phyloP scores from a whole-genome alignment of 2,329 filamentous ascomycete species.

The Cordyceps farinosa region DNA sequence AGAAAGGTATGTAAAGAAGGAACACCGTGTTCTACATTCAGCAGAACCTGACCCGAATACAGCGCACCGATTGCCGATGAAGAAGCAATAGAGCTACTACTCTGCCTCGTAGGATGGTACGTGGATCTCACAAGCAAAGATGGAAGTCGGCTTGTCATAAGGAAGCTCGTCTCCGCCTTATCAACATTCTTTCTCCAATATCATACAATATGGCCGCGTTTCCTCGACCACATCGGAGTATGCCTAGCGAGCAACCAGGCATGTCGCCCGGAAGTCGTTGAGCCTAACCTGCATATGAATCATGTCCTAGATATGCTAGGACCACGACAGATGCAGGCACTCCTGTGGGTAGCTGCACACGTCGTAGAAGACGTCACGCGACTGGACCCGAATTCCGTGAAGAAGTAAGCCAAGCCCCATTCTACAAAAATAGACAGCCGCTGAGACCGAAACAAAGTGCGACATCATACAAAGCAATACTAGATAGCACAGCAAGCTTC shows the following conservation, averaged over 20 bases:
- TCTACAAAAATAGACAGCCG: slow-evolving; percentile 22
- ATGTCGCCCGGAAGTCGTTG: slow-evolving; percentile 23
- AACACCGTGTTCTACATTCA: not conserved
- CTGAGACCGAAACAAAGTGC: slow-evolving; percentile 28
- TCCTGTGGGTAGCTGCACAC: slow-evolving; percentile 58
- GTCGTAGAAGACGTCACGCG: slow-evolving; percentile 44
- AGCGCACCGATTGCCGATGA: slow-evolving; percentile 52
- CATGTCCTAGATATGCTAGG: slow-evolving; percentile 47
- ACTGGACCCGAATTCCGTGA: slow-evolving; percentile 58
- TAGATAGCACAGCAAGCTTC: slow-evolving; percentile 40
- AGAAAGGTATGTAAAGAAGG: slow-evolving; percentile 60
- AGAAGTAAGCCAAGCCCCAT: slow-evolving; percentile 42
- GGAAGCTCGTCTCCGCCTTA: slow-evolving; percentile 74
- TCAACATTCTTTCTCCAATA: slow-evolving; percentile 73
- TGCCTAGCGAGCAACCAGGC: slow-evolving; percentile 44
- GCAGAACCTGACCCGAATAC: slow-evolving; percentile 12
- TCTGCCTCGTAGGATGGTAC: slow-evolving; percentile 61
- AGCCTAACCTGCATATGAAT: slow-evolving; percentile 37
- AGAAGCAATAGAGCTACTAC: slow-evolving; percentile 56
- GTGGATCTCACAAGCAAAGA: slow-evolving; percentile 49
- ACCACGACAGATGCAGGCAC: slow-evolving; percentile 47
- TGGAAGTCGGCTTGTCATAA: slow-evolving; percentile 58
- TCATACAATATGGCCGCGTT: slow-evolving; percentile 62
- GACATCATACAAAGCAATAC: slow-evolving; percentile 37
- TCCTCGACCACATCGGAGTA: slow-evolving; percentile 56